Percentiles rank a stretch among this genome's conserved stretches.
Conservation (phyloP, 1,139 yeast species). For the Hansenula lynferdii region DNA sequence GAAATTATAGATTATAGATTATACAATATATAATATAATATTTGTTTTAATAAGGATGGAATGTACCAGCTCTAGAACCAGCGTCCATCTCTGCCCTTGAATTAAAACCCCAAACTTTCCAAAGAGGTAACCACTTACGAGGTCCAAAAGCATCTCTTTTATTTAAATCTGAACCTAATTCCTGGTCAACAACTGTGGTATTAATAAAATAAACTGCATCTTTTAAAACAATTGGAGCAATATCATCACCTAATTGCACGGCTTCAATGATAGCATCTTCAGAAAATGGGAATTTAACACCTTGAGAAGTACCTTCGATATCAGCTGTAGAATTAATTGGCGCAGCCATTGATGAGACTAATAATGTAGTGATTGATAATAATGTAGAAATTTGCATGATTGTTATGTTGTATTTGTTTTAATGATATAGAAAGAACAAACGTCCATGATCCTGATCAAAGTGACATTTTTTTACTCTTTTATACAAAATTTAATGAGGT, state of each 20-base stretch:
- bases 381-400: background rate
- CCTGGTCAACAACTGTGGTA: background rate
- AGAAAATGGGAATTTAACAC: background rate
- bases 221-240: background rate
- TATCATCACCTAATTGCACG: background rate
- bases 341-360: background rate
- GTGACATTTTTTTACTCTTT: too few species aligned
- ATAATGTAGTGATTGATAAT: background rate
- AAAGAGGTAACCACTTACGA: too few species aligned
- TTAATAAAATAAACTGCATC: background rate
- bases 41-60: too few species aligned
- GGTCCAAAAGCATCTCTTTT: background rate
- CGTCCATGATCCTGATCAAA: too few species aligned
- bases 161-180: background rate
- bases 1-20: background rate
- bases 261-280: slow-evolving; percentile 1
- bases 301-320: background rate
- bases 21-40: too few species aligned
- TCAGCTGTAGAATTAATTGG: background rate
- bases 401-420: too few species aligned
- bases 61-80: too few species aligned
- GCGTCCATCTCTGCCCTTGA: too few species aligned
- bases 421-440: too few species aligned
- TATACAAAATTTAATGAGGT: too few species aligned
- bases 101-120: too few species aligned